Evolutionary conservation across 192 early-diverging fungal species (phyloP).

Genomic region (Globomyces pollinis-pini): DNA sequence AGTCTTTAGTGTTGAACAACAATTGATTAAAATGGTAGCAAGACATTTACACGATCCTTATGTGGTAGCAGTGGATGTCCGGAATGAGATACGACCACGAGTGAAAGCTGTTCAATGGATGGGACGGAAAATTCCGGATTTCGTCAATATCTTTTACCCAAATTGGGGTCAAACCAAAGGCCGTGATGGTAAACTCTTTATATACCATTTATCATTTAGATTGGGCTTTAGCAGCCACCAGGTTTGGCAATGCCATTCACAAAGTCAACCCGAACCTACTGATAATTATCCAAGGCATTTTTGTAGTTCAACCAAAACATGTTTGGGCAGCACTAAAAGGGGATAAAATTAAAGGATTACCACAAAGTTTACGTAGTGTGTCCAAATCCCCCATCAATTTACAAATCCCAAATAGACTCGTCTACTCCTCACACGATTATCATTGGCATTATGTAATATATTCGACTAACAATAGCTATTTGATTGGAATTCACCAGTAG

Average conservation of each 20-base stretch:
- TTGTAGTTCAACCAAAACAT: neutral
- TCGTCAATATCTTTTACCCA: neutral
- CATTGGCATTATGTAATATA: neutral
- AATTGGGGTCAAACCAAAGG: no score
- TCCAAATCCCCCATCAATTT: neutral
- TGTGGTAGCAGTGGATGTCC: slow-evolving; percentile 3
- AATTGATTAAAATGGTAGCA: neutral
- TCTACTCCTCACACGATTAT: slow-evolving; percentile 2
- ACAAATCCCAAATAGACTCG: neutral
- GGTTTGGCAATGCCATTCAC: slow-evolving; percentile 1
- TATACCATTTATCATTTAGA: neutral
- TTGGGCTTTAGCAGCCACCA: neutral
- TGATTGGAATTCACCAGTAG: neutral
- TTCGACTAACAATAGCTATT: neutral
- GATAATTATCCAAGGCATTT: slow-evolving; percentile 8
- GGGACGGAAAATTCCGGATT: neutral
- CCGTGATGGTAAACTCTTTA: no score
- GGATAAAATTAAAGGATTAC: neutral
- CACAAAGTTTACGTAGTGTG: neutral
- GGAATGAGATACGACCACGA: slow-evolving; percentile 8
- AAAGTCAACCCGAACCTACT: neutral
- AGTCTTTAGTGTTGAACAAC: neutral
- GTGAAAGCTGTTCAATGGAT: neutral
- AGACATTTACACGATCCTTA: neutral
- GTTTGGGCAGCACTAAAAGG: neutral